Conservation (phyloP, 2,329 filamentous ascomycete genomes). For the Aspergillus pseudoterreus region DNA sequence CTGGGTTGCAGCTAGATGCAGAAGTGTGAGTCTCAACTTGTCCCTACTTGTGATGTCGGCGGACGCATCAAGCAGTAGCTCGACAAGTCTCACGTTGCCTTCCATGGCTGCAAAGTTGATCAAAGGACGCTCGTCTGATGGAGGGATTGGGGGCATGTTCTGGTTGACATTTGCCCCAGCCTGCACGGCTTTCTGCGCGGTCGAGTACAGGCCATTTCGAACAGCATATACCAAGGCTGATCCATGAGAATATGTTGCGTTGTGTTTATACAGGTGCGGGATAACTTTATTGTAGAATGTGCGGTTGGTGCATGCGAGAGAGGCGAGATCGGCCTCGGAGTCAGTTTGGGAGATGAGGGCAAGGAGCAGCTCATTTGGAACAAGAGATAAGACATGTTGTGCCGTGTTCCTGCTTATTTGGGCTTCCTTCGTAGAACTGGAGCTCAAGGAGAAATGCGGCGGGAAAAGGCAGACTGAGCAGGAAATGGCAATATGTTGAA, state of each 20-base stretch:
- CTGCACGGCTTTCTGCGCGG: background rate
- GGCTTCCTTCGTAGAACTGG: background rate
- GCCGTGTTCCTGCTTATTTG: background rate
- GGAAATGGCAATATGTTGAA: background rate
- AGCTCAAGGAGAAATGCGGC: background rate
- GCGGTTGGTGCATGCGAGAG: background rate
- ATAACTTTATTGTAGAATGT: background rate
- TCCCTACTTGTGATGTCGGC: background rate
- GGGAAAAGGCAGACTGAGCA: background rate
- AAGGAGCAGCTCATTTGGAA: background rate
- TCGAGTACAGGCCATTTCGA: background rate
- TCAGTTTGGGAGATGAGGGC: background rate
- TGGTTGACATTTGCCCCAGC: background rate
- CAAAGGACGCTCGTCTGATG: background rate
- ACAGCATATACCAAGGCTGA: background rate
- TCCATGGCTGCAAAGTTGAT: background rate
- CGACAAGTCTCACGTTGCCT: background rate
- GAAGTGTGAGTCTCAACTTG: background rate
- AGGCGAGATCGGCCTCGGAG: background rate
- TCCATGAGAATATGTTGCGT: background rate
- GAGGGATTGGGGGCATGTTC: background rate
- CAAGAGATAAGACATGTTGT: background rate
- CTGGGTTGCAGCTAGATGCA: background rate
- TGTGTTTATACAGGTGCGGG: background rate
- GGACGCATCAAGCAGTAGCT: background rate